phyloP scores from a whole-genome alignment of 1,284 basidiomycete species.

The Melanopsichium pennsylvanicum region DNA sequence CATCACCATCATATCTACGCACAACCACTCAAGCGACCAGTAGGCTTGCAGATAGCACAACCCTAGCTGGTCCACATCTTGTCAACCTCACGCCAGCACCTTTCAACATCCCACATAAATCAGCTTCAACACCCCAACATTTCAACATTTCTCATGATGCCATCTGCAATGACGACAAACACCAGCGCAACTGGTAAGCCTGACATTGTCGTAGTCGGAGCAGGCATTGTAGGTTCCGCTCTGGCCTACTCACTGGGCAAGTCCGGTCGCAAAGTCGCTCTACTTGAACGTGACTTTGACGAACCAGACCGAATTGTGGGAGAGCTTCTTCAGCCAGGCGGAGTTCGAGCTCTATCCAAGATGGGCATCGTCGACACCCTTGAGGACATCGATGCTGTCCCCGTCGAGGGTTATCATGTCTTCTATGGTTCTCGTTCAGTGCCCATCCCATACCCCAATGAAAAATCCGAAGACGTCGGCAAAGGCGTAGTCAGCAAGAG shows the following conservation, averaged over 20 bases:
- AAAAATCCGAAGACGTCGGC: conserved; percentile 46
- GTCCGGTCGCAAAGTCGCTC: conserved; percentile 68
- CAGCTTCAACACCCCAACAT: background rate
- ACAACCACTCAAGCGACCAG: too few species aligned
- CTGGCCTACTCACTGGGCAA: conserved; percentile 60
- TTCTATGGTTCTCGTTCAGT: conserved; percentile 74
- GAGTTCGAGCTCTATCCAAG: conserved; percentile 77
- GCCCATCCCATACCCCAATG: conserved; percentile 85
- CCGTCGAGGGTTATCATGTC: conserved; percentile 87
- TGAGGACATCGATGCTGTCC: conserved; percentile 86
- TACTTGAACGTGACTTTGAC: conserved; percentile 74
- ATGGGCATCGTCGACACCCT: conserved; percentile 79
- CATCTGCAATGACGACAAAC: background rate
- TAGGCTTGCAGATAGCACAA: conserved; percentile 10
- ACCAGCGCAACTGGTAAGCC: background rate
- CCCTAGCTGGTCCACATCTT: conserved; percentile 28
- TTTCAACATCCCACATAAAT: too few species aligned
- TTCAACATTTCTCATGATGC: conserved; percentile 4
- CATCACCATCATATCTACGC: background rate
- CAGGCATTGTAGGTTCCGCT: conserved; percentile 62
- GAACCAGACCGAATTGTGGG: conserved; percentile 97
- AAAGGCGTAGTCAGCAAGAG: conserved; percentile 39
- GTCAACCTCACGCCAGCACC: too few species aligned
- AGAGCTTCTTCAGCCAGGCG: conserved; percentile 93
- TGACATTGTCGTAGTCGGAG: conserved; percentile 63